Evolutionary conservation across 768 basidiomycete genomes (phyloP), one percentile per base, ranked within the genome.

Genomic region (Clathrus columnatus): DNA sequence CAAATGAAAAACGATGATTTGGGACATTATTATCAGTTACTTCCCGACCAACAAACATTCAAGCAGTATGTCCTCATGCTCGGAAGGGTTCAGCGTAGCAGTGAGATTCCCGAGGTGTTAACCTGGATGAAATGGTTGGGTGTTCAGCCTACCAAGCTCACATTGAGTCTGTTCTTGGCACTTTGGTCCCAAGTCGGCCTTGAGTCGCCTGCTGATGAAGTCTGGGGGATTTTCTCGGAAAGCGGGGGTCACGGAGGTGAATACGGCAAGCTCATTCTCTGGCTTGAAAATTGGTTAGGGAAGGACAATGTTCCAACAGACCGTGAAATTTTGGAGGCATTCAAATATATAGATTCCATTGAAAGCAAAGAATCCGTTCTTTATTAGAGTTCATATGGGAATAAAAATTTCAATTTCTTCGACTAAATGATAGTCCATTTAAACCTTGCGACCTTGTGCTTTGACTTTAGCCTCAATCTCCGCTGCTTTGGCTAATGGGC

Each of bases 131-230:
- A 76, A 6, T 72, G 71, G 16, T 61, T 89, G 36, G 66, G 66
- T 0, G 68, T 91, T 10, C 36, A 50, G 43, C 87, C 88, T 1
- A 70, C 72, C n/a, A 66, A 63, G 24, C 67, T 72, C 41, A 84
- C 84, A 16, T 67, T 92, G 11, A 76, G 81, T 1, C 63, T 81
- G 0, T 80, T 81, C 20, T 63, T 92, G 49, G 79, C 82, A 45
- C 78, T 85, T 57, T 90, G 87, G 81, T 75, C 75, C 5, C 87
- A 91, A 63, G 80, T 85, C 27, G 79, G 80, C 59, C 67, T 81
- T 52, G 76, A 79, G 44, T 77, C 80, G 11, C 82, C 84, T 46
- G 61, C 84, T 59, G 66, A 87, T 17, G 81, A 84, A 62, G 63
- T 64, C 14, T 68, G 69, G 54, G 73, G 70, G 27, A 30, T n/a